Percentiles rank a stretch among this genome's conserved stretches.
Evolutionary conservation across 2,329 filamentous ascomycete species (phyloP).

Genomic region (Penicillium sp.): DNA sequence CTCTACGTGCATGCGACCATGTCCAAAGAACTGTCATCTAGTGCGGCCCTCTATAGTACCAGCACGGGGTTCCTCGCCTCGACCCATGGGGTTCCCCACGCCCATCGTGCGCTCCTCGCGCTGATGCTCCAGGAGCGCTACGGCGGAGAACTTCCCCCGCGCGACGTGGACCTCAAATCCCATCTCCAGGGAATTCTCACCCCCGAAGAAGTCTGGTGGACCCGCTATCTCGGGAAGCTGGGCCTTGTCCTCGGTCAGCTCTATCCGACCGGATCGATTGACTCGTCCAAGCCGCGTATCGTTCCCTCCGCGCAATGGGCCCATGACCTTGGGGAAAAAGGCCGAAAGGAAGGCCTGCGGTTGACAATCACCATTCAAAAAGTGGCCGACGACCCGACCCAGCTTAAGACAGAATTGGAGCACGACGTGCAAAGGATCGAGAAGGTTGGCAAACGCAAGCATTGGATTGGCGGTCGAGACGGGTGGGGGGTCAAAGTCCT

Average conservation of each 20-base stretch:
- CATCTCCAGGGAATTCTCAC: conserved; percentile 31
- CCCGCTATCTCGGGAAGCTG: conserved; percentile 32
- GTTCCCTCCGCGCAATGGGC: conserved; percentile 29
- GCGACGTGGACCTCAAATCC: conserved; percentile 28
- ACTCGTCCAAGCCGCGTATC: conserved; percentile 27
- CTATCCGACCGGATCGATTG: conserved; percentile 32
- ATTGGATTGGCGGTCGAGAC: conserved; percentile 34
- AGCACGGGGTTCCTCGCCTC: conserved; percentile 34
- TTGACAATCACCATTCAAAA: conserved; percentile 27
- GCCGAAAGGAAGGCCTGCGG: conserved; percentile 30
- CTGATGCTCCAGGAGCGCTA: conserved; percentile 36
- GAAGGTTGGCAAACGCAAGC: conserved; percentile 39
- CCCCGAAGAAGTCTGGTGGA: conserved; percentile 38
- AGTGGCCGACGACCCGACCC: conserved; percentile 24
- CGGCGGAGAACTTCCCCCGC: conserved; percentile 34
- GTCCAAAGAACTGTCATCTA: conserved; percentile 34
- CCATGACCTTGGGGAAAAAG: conserved; percentile 32
- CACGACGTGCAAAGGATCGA: conserved; percentile 29
- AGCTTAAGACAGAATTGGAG: conserved; percentile 25
- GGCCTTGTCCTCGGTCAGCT: conserved; percentile 29
- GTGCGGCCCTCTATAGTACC: conserved; percentile 32
- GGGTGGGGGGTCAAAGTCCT: conserved; percentile 29
- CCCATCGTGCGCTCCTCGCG: conserved; percentile 34
- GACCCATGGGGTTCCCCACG: conserved; percentile 35
- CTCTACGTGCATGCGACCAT: conserved; percentile 34